Base-by-base conservation (phyloP, 1,139 yeast species). In the Pneumocystis murina region DNA sequence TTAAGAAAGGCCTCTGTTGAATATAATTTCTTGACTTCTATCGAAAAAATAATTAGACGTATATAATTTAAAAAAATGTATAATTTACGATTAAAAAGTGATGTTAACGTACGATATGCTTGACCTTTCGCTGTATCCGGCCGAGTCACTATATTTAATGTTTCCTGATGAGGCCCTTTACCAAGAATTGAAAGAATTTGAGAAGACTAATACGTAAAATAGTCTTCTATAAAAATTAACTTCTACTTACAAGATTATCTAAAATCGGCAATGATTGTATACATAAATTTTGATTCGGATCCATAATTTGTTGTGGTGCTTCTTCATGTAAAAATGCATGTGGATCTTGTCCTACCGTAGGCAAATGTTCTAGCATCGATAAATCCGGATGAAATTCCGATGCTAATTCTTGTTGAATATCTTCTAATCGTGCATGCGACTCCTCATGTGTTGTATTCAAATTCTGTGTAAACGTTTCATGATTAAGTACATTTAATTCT, bases 71-170 rank as follows among this genome's bases (percentile, higher is more conserved):
- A 38, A 14, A 16, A 16, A 38, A 12, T 14, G 8, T 24, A 54
- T 5, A 43, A 59, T 62, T 30, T 60, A 64, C 86, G 87, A 70
- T 86, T 91, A 71, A 89, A 89, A 59, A 88, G 75, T 58, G 86
- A 84, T 24, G 87, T 82, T 68, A 90, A 76, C 66, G 85, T 86
- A 63, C 85, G 80, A 71, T 84, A 89, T 0, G 90, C 84, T 58
- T 86, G 86, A 2, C 90, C 90, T 20, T 87, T 84, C 38, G 81
- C 82, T 10, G 86, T 81, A 60, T 85, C 90, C 5, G 87, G 84
- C 68, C 83, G 85, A 16, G 90, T 83, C 0, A 88, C 88, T 62
- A 86, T 76, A 61, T 84, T 85, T 68, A 87, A 78, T 30, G 87
- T 84, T 64, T 84, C 86, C 69, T 86, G 89, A 70, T 86, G 86